Conservation (phyloP, 23 red algal genomes). For the Pyropia yezoensis region DNA sequence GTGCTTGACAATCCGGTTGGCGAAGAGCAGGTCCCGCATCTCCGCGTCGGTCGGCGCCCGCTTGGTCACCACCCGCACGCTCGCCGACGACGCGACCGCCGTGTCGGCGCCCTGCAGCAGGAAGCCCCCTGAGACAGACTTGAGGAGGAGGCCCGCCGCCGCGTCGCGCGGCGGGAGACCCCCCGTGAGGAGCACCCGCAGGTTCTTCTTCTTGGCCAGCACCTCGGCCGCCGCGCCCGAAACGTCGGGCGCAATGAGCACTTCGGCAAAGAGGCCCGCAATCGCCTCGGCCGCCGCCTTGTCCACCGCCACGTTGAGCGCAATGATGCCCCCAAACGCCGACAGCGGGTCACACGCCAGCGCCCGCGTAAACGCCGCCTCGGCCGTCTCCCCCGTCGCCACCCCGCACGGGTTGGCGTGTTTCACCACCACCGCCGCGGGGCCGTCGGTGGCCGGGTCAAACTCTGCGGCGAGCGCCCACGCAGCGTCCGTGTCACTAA, state of each 20-base stretch:
- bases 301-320: conserved; percentile 76
- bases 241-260: conserved; percentile 92
- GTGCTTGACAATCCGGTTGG: conserved; percentile 95
- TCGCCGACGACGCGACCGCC: conserved; percentile 28
- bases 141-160: conserved; percentile 17
- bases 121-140: conserved; percentile 85
- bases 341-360: conserved; percentile 88
- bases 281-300: conserved; percentile 84
- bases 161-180: conserved; percentile 26
- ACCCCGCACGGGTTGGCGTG: conserved; percentile 95
- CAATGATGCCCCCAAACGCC: conserved; percentile 93
- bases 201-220: conserved; percentile 69
- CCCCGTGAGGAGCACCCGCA: conserved; percentile 87
- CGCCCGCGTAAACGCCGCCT: conserved; percentile 83
- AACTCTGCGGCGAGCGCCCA: conserved; percentile 89
- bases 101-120: conserved; percentile 77
- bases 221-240: conserved; percentile 65
- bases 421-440: conserved; percentile 87
- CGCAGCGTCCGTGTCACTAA: conserved; percentile 94
- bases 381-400: conserved; percentile 62
- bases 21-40: conserved; percentile 88
- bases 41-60: conserved; percentile 73
- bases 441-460: conserved; percentile 25
- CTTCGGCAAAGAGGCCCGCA: conserved; percentile 76
- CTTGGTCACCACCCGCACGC: conserved; percentile 83